A percentile compares a stretch with the other conserved stretches of the same genome.
Evolutionary conservation across 495 filamentous ascomycete genomes (phyloP).

Genomic region (Xylaria venustula): DNA sequence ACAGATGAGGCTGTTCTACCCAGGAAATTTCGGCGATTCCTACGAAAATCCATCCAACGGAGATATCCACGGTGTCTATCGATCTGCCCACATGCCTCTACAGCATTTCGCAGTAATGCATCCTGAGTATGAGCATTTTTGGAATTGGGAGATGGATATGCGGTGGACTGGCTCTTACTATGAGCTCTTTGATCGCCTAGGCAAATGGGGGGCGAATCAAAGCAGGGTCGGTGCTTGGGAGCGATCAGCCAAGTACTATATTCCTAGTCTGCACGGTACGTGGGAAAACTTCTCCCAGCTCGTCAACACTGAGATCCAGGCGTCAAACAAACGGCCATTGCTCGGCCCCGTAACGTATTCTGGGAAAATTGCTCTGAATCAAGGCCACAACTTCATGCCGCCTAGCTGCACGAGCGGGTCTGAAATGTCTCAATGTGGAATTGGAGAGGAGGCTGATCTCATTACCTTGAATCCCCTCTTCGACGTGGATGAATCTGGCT

Average conservation of each 20-base stretch:
- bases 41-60: conserved; percentile 57
- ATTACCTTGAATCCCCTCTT: conserved; percentile 95
- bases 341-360: conserved; percentile 74
- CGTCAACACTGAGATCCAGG: conserved; percentile 42
- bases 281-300: conserved; percentile 80
- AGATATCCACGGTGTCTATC: conserved; percentile 86
- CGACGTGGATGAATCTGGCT: conserved; percentile 80
- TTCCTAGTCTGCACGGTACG: conserved; percentile 77
- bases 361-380: conserved; percentile 54
- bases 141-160: conserved; percentile 99
- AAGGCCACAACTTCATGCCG: conserved; percentile 58
- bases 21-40: conserved; percentile 66
- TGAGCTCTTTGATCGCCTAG: conserved; percentile 77
- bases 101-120: conserved; percentile 90
- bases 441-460: conserved; percentile 88
- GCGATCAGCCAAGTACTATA: conserved; percentile 83
- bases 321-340: conserved; percentile 63
- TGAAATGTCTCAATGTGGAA: conserved; percentile 74
- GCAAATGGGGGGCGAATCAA: conserved; percentile 72
- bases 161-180: conserved; percentile 93
- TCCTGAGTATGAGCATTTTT: conserved; percentile 89
- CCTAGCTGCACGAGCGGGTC: conserved; percentile 57
- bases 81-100: conserved; percentile 83
- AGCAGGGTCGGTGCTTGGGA: conserved; percentile 89
- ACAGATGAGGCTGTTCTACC: conserved; percentile 86